Evolutionary conservation across 2,329 filamentous ascomycete genomes (phyloP), one percentile per base, ranked within the genome.

Genomic region (Fusarium bulbicola): DNA sequence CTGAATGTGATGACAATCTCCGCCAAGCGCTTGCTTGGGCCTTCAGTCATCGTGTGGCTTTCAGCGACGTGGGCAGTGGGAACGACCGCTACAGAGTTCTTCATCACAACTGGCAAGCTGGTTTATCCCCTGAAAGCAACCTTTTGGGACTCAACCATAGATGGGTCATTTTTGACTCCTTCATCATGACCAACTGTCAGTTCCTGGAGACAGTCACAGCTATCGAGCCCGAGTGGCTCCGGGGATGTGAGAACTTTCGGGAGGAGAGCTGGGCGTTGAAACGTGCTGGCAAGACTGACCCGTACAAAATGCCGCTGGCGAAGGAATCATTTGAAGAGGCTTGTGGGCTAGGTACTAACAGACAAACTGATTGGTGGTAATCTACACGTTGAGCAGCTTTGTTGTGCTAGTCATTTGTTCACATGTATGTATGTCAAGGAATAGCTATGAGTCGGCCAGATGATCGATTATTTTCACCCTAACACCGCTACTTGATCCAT

Each of bases 61-160:
- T 95, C 77, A 98, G 98, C 82, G 95, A 95, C 1, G 91, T 95
- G 73, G 95, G 98, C 81, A 36, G 32, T 36, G 40, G n/a, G 7
- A 26, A 49, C 20, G 95, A 95, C n/a, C 98, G 97, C 86, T 98
- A 97, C 86, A 98, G 95, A 34, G 88, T 98, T 24, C 95, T 95
- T 68, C 95, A 98, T 83, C 37, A 40, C 57, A 92, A 94, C 47
- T 98, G 95, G 9, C 94, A 94, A 0, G 95, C 98, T 3, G 97
- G 96, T 81, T 88, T 99, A 83, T 95, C 98, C 82, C 95, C 95
- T 1, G 92, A 90, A 68, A 95, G 93, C 18, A 93, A 95, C 14
- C 85, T 98, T 21, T 97, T 97, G 77, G 95, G 95, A 52, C 98
- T 98, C 82, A 93, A 95, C 63, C 92, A 94, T 2, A 95, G 98